A percentile compares a stretch with the other conserved stretches of the same genome.
phyloP scores from a whole-genome alignment of 2,329 filamentous ascomycete genomes.

The Domatiomyces catenatus region DNA sequence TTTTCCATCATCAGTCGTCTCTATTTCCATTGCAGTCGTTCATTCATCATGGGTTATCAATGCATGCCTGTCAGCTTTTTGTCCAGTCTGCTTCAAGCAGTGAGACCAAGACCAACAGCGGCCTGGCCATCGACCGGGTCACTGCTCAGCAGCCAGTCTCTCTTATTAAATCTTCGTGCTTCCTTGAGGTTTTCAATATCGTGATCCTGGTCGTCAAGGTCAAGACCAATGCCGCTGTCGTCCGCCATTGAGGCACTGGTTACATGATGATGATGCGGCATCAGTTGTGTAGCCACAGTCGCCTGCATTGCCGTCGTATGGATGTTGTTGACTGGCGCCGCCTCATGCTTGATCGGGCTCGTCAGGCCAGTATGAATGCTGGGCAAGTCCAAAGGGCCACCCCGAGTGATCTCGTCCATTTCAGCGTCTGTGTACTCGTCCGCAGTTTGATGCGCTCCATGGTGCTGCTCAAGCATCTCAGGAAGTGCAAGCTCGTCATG shows the following conservation, averaged over 20 bases:
- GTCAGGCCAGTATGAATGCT: conserved; percentile 15
- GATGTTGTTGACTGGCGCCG: not conserved
- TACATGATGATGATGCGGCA: not conserved
- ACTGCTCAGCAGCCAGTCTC: conserved; percentile 18
- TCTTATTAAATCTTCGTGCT: conserved; percentile 16
- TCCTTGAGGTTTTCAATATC: conserved; percentile 27
- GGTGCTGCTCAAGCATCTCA: not conserved
- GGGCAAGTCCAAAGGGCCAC: conserved; percentile 16
- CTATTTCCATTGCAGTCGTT: not conserved
- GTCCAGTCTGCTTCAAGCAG: not conserved
- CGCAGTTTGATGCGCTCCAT: conserved; percentile 1
- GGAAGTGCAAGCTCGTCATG: not conserved
- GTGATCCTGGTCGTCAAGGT: conserved; percentile 43
- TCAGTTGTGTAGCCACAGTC: not conserved
- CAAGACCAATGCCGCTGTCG: conserved; percentile 17
- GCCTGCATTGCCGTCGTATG: not conserved
- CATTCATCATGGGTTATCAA: not conserved
- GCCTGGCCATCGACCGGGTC: conserved; percentile 12
- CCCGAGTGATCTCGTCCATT: conserved; percentile 13
- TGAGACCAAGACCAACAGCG: not conserved
- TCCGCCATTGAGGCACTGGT: conserved; percentile 3
- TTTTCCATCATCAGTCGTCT: not conserved
- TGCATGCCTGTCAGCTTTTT: not conserved
- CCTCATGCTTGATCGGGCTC: conserved; percentile 11
- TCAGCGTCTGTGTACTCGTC: conserved; percentile 15